Percentiles rank a stretch among this genome's conserved stretches.
Evolutionary conservation across 108 stramenopile genomes (phyloP).

Genomic region (Nannochloropsis salina): DNA sequence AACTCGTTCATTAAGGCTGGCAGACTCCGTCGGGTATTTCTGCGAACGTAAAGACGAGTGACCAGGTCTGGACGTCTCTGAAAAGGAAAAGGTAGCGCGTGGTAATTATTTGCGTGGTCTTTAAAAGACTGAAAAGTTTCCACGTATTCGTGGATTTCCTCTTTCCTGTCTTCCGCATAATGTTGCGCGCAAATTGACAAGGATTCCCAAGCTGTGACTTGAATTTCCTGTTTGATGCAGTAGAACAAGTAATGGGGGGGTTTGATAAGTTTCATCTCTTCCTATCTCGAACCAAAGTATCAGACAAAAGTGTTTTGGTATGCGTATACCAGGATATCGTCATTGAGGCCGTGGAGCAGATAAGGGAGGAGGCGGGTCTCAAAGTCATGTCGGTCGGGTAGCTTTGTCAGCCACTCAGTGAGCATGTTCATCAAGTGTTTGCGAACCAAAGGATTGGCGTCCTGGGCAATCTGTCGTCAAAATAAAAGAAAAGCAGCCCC

Average conservation of each 20-base stretch:
- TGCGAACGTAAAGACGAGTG: constrained; percentile 64
- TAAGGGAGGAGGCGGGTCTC: constrained; percentile 70
- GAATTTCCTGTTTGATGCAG: constrained; percentile 1
- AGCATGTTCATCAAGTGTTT: constrained; percentile 56
- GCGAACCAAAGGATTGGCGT: constrained; percentile 57
- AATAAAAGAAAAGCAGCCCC: neutral
- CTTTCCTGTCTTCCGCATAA: constrained; percentile 63
- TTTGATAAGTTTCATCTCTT: too few relatives aligned
- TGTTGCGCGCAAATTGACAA: constrained; percentile 60
- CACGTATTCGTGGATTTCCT: constrained; percentile 62
- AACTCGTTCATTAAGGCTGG: constrained; percentile 63
- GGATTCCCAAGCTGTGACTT: constrained; percentile 39
- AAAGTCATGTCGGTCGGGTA: constrained; percentile 66
- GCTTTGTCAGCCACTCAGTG: constrained; percentile 57
- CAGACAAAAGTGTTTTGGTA: constrained; percentile 24
- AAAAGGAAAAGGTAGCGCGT: constrained; percentile 61
- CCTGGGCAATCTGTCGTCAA: constrained; percentile 34
- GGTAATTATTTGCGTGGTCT: constrained; percentile 66
- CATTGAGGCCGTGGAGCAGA: constrained; percentile 61
- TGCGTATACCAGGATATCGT: constrained; percentile 39
- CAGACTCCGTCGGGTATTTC: constrained; percentile 62
- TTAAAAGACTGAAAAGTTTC: constrained; percentile 44
- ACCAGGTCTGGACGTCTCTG: constrained; percentile 61
- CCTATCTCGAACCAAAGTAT: too few relatives aligned
- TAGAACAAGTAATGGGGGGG: neutral